Base-by-base conservation (phyloP, 2,329 filamentous ascomycete genomes). In the Plenodomus biglobosus region DNA sequence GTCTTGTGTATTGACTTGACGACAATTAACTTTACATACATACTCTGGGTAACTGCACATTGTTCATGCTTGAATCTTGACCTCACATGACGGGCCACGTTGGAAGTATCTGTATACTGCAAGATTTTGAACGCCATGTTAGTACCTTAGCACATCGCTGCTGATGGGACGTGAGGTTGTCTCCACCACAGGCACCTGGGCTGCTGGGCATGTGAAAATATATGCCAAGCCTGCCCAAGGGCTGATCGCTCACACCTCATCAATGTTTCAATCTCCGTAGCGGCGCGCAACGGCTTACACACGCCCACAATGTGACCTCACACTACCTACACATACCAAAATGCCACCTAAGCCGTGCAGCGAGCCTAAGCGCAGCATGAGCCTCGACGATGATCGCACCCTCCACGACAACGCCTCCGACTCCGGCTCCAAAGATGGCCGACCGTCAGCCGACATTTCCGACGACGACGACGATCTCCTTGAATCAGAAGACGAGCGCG, bases 401-500 rank as follows among this genome's bases (percentile, higher is more conserved):
- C 63, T 64, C 22, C 64, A 60, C 58, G 65, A 71, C 19, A 60
- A 56, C 44, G 51, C 56, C 27, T 59, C 60, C 47, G 66, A 69
- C 42, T 63, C 66, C 42, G 68, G 73, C 17, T 51, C 53, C 44
- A 65, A 62, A 46, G 64, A 62, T 40, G 63, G 61, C 46, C 66
- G 67, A 42, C 66, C 61, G 3, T 75, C 68, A 19, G 62, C 52
- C 37, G 73, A 75, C 21, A 44, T 71, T 0, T 61, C 58, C 20
- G 64, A 66, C 32, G 58, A 53, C 47, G 74, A 75, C 41, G 62
- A 68, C 24, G 71, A 75, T 32, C 69, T 76, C 8, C 50, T 77
- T n/a, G 69, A 73, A 20, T 73, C 73, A 8, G 76, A 78, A 52
- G 76, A 78, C 42, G 76, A 78, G 58, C 69, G 73, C 34, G 76